These are phyloP conservation scores for Salix brachista DNA, from an alignment of 345 rosid genomes.

Conservation along the genomic window DNA sequence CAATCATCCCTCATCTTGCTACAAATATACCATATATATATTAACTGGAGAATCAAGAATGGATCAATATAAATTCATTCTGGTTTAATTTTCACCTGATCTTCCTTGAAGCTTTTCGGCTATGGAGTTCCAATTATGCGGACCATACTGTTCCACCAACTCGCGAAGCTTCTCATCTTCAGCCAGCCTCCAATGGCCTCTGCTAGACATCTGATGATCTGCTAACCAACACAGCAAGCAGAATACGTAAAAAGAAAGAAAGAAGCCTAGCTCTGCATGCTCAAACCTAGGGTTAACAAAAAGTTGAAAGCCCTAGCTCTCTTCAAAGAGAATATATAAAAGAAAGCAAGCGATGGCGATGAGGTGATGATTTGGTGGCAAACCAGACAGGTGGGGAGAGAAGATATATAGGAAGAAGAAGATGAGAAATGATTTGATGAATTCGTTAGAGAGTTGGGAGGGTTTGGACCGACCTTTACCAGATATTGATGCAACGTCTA, in stretches of 20 bases:
- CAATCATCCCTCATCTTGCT: neutral
- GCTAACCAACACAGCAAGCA: neutral
- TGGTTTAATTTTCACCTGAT: constrained; percentile 19
- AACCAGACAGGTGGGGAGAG: neutral
- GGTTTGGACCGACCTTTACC: constrained; percentile 45
- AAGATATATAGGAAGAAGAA: neutral
- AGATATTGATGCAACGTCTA: constrained; percentile 62
- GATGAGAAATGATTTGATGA: constrained; percentile 5
- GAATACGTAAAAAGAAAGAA: neutral
- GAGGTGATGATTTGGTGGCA: neutral
- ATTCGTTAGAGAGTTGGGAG: constrained; percentile 53
- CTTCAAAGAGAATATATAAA: too few relatives aligned
- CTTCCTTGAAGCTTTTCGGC: constrained; percentile 35
- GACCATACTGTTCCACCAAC: constrained; percentile 31
- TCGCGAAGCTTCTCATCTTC: constrained; percentile 36
- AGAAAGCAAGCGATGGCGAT: neutral
- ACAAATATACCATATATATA: neutral
- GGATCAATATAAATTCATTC: neutral
- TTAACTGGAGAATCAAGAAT: neutral
- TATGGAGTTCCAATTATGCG: constrained; percentile 43
- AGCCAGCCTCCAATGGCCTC: constrained; percentile 42
- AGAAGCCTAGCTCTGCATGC: neutral
- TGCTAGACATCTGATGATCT: constrained; percentile 14
- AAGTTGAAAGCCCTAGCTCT: constrained; percentile 7
- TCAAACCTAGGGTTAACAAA: neutral